Percentiles rank a stretch among this genome's conserved stretches.
These are phyloP conservation scores for Astrothelium subdiscretum DNA, from an alignment of 495 filamentous ascomycete genomes.

Conservation along the genomic window DNA sequence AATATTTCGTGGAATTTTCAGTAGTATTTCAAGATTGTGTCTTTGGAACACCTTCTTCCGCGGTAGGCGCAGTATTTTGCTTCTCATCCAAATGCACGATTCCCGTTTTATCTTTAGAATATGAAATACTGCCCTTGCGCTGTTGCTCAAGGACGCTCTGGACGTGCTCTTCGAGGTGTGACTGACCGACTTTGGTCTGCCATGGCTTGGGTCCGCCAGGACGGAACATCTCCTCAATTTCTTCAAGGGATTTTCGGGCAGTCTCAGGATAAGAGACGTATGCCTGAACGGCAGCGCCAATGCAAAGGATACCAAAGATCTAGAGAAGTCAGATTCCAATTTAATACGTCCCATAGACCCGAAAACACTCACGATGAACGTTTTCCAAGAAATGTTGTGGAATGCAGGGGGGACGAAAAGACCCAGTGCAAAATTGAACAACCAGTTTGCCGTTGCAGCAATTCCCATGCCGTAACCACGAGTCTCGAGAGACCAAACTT, in stretches of 20 bases:
- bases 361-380: conserved; percentile 38
- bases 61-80: too few species aligned
- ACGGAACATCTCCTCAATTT: conserved; percentile 52
- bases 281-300: conserved; percentile 49
- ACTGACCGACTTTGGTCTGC: conserved; percentile 46
- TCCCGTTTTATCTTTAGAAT: neutral
- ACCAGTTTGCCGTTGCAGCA: conserved; percentile 59
- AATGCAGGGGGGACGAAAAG: conserved; percentile 62
- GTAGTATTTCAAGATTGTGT: neutral
- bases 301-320: conserved; percentile 61
- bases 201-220: conserved; percentile 42
- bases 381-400: conserved; percentile 59
- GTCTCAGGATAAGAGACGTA: conserved; percentile 66
- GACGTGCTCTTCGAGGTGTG: conserved; percentile 19
- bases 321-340: neutral
- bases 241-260: conserved; percentile 57
- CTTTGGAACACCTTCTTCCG: neutral
- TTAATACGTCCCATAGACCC: too few species aligned
- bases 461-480: conserved; percentile 61
- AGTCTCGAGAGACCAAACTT: conserved; percentile 65
- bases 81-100: neutral
- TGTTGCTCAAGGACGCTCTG: conserved; percentile 1
- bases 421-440: conserved; percentile 65
- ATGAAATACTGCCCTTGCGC: neutral
- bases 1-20: neutral